Percentiles rank a stretch among this genome's conserved stretches.
phyloP scores from a whole-genome alignment of 2,329 filamentous ascomycete species.

The Rutstroemia sp. region DNA sequence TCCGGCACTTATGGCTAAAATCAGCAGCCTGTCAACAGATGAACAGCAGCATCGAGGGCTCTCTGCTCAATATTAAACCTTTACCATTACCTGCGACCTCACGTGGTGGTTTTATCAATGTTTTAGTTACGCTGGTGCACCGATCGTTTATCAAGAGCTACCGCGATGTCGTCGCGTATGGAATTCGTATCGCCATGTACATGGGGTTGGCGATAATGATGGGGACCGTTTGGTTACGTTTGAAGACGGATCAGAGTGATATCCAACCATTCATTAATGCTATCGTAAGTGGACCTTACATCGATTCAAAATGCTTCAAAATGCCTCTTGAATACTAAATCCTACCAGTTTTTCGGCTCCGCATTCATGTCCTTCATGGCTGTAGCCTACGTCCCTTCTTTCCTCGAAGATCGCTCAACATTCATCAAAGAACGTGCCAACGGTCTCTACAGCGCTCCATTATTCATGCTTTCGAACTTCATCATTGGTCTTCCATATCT shows the following conservation, averaged over 20 bases:
- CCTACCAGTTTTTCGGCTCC: conserved; percentile 52
- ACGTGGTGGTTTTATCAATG: conserved; percentile 26
- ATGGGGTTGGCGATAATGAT: conserved; percentile 73
- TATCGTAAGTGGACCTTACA: conserved; percentile 40
- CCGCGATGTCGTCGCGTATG: conserved; percentile 77
- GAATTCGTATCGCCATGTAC: conserved; percentile 78
- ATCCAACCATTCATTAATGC: conserved; percentile 80
- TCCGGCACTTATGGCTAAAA: conserved; percentile 48
- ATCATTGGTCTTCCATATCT: conserved; percentile 75
- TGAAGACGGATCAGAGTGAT: conserved; percentile 59
- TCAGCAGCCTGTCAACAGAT: conserved; percentile 36
- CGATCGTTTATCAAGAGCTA: conserved; percentile 78
- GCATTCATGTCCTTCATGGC: conserved; percentile 78
- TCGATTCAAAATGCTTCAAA: too few relatives aligned
- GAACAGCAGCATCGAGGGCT: conserved; percentile 23
- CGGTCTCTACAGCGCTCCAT: conserved; percentile 67
- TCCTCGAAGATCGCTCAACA: conserved; percentile 67
- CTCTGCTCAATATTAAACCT: conserved; percentile 11
- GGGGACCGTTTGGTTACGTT: conserved; percentile 78
- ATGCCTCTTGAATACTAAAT: neutral
- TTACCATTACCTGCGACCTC: conserved; percentile 21
- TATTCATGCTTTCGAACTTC: conserved; percentile 74
- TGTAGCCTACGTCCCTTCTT: conserved; percentile 78
- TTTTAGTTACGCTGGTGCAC: conserved; percentile 62
- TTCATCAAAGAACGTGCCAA: conserved; percentile 75